These are phyloP conservation scores for Acorus calamus DNA, from an alignment of 106 monocot genomes.

Conservation along the genomic window DNA sequence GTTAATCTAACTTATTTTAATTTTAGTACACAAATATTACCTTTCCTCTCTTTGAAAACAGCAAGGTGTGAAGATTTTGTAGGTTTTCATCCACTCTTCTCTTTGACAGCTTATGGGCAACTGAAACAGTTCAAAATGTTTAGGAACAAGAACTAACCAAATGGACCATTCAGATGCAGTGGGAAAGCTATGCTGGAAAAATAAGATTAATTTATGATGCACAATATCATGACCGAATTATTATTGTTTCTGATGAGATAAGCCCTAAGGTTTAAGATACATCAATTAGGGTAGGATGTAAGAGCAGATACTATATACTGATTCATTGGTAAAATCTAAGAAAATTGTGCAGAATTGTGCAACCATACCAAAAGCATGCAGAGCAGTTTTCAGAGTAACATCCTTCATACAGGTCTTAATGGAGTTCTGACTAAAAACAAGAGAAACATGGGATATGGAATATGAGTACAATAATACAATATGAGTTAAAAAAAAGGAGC, in stretches of 20 bases:
- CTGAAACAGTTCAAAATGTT: constrained; percentile 31
- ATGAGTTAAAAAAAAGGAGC: too few species aligned
- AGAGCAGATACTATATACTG: too few species aligned
- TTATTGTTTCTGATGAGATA: too few species aligned
- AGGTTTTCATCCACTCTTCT: constrained; percentile 80
- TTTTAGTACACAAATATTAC: constrained; percentile 19
- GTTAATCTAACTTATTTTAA: not conserved
- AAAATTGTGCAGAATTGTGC: too few species aligned
- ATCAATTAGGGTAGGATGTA: too few species aligned
- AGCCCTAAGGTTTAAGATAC: too few species aligned
- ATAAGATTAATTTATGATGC: not conserved
- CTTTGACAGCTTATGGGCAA: constrained; percentile 77
- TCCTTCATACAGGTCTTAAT: not conserved
- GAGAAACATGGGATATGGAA: too few species aligned
- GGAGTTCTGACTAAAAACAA: too few species aligned
- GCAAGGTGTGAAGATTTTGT: constrained; percentile 57
- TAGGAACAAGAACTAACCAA: not conserved
- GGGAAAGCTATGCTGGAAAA: not conserved
- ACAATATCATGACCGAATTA: too few species aligned
- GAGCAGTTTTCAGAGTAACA: not conserved
- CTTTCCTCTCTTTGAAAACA: constrained; percentile 72
- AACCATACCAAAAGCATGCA: too few species aligned
- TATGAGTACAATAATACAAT: too few species aligned
- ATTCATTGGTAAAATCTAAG: too few species aligned
- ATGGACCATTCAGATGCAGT: not conserved